phyloP scores from a whole-genome alignment of 768 basidiomycete species.

The Mycena metata region DNA sequence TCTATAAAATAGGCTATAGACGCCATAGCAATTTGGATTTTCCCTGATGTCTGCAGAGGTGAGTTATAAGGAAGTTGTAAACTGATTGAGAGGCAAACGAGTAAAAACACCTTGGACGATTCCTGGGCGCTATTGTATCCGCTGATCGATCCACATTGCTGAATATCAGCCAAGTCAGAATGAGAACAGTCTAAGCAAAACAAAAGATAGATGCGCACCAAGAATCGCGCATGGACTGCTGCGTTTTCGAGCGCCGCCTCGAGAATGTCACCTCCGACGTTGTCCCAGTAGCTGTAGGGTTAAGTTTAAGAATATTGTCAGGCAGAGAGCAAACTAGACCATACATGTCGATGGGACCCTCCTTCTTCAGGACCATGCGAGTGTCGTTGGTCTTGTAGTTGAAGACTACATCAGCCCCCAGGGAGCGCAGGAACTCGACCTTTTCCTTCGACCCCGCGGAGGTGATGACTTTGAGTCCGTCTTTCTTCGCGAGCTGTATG shows the following conservation, averaged over 20 bases:
- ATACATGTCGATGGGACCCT: constrained; percentile 65
- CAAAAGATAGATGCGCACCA: constrained; percentile 54
- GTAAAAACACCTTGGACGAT: constrained; percentile 45
- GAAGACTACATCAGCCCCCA: constrained; percentile 77
- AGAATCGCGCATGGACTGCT: constrained; percentile 60
- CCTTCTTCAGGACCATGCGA: constrained; percentile 62
- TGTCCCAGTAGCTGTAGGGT: constrained; percentile 62
- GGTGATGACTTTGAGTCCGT: constrained; percentile 74
- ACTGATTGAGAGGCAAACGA: background rate
- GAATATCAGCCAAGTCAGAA: background rate
- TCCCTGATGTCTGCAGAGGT: too few relatives aligned
- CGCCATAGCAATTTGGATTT: too few relatives aligned
- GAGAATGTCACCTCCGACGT: constrained; percentile 71
- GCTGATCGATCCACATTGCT: constrained; percentile 58
- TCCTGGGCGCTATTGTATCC: constrained; percentile 50
- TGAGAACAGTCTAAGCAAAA: too few relatives aligned
- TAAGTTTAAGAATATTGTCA: background rate
- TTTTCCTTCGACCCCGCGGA: constrained; percentile 81
- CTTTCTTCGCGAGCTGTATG: constrained; percentile 63
- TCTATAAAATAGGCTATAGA: too few relatives aligned
- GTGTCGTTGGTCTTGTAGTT: constrained; percentile 78
- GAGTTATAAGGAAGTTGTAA: too few relatives aligned
- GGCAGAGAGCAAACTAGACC: constrained; percentile 21
- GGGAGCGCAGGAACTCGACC: constrained; percentile 67
- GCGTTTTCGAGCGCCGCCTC: constrained; percentile 67